Conservation (phyloP, 129 eudicot genomes). For the Centella asiatica region DNA sequence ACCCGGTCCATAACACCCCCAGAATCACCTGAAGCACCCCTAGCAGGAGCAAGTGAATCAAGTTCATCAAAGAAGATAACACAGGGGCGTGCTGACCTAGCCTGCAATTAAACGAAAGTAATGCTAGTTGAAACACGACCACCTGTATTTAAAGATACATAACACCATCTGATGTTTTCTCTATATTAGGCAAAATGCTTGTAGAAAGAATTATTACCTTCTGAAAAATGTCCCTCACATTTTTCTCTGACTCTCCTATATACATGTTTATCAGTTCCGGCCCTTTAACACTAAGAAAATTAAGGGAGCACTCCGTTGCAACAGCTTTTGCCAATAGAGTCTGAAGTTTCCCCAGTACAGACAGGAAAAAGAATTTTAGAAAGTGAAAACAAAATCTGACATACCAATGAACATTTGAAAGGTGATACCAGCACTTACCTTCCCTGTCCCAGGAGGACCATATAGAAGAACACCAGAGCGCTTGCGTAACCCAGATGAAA, state of each 20-base stretch:
- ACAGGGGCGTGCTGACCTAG: slow-evolving; percentile 98
- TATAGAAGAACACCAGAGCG: slow-evolving; percentile 98
- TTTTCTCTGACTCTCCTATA: slow-evolving; percentile 99
- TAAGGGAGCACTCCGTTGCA: slow-evolving; percentile 95
- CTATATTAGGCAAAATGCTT: neutral
- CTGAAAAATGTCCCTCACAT: slow-evolving; percentile 89
- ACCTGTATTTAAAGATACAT: neutral
- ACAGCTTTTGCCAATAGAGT: slow-evolving; percentile 98
- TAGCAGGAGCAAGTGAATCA: slow-evolving; percentile 97
- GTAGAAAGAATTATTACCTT: slow-evolving; percentile 16
- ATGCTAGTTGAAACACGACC: neutral
- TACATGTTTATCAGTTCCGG: slow-evolving; percentile 98
- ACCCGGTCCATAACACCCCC: slow-evolving; percentile 99
- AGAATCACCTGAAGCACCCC: slow-evolving; percentile 99
- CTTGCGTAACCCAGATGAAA: slow-evolving; percentile 92
- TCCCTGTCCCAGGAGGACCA: slow-evolving; percentile 99
- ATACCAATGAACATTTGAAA: slow-evolving; percentile 2
- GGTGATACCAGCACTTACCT: slow-evolving; percentile 37
- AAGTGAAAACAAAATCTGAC: neutral
- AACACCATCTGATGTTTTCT: slow-evolving; percentile 11
- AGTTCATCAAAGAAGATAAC: slow-evolving; percentile 96
- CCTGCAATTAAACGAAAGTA: slow-evolving; percentile 37
- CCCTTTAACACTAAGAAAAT: slow-evolving; percentile 94
- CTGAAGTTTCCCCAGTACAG: slow-evolving; percentile 32
- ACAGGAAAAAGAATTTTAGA: neutral